These are phyloP conservation scores for Fusarium stilboides DNA, from an alignment of 2,329 filamentous ascomycete genomes.

Conservation along the genomic window DNA sequence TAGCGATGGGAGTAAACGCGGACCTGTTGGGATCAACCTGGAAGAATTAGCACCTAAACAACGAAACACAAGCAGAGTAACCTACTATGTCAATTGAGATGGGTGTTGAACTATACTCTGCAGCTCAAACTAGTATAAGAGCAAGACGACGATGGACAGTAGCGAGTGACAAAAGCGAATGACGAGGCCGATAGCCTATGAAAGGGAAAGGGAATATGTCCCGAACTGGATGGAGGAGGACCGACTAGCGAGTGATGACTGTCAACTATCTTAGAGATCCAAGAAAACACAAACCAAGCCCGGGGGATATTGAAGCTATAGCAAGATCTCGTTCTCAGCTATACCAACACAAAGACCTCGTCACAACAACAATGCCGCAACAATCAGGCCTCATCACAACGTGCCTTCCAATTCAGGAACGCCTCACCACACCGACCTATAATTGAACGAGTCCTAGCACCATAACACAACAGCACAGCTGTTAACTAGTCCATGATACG, in stretches of 20 bases:
- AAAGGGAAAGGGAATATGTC: constrained; percentile 11
- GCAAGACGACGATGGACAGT: background rate
- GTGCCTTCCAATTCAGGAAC: constrained; percentile 14
- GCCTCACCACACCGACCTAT: constrained; percentile 35
- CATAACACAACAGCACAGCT: constrained; percentile 47
- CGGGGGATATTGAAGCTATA: constrained; percentile 49
- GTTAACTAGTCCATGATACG: constrained; percentile 38
- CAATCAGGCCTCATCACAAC: constrained; percentile 29
- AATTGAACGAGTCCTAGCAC: constrained; percentile 7
- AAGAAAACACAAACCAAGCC: constrained; percentile 8
- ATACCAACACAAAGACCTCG: background rate
- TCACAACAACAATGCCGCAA: constrained; percentile 19
- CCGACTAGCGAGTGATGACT: constrained; percentile 38
- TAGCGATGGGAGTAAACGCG: background rate
- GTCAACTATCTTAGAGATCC: constrained; percentile 2
- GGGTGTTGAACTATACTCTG: fast-evolving
- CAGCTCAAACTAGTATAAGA: background rate
- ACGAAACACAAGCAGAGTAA: background rate
- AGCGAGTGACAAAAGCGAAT: constrained; percentile 32
- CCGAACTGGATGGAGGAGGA: constrained; percentile 4
- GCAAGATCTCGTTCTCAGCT: constrained; percentile 25
- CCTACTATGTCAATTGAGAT: background rate
- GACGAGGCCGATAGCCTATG: constrained; percentile 30
- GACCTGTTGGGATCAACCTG: background rate
- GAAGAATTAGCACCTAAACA: background rate